These are phyloP conservation scores for Candida sp. DNA, from an alignment of 1,139 yeast genomes.

Conservation along the genomic window DNA sequence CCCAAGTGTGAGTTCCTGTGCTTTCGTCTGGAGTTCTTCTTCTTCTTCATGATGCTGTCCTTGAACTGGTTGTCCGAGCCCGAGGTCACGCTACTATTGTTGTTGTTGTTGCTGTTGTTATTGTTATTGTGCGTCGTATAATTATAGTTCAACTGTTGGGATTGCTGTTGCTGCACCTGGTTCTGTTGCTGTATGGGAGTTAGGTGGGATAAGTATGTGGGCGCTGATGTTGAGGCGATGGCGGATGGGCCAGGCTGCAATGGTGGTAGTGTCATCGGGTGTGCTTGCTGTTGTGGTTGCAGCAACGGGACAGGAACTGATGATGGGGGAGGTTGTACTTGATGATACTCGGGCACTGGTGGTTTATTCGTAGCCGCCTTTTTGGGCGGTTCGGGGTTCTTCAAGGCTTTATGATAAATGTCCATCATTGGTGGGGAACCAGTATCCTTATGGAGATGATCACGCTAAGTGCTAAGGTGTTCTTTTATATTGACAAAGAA, in stretches of 20 bases:
- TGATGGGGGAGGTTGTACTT: not conserved
- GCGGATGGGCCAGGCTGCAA: not conserved
- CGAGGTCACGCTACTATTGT: conserved; percentile 6
- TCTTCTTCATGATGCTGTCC: conserved; percentile 20
- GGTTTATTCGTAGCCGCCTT: conserved; percentile 13
- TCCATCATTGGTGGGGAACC: conserved; percentile 13
- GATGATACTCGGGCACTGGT: not conserved
- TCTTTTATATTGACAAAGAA: not conserved
- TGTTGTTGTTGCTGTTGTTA: not conserved
- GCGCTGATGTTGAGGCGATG: not conserved
- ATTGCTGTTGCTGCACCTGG: conserved; percentile 1
- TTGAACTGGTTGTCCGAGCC: conserved; percentile 10
- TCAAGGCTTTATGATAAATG: conserved; percentile 16
- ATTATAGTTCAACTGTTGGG: conserved; percentile 4
- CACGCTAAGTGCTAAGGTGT: not conserved
- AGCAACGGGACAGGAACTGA: not conserved
- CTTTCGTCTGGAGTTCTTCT: conserved; percentile 57
- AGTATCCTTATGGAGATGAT: not conserved
- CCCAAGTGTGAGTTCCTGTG: conserved; percentile 68
- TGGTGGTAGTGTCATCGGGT: conserved; percentile 2
- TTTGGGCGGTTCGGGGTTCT: conserved; percentile 17
- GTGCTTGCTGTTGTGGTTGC: conserved; percentile 5
- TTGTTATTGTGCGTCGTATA: not conserved
- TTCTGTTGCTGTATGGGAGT: not conserved
- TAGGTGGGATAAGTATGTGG: not conserved